A percentile compares a stretch with the other conserved stretches of the same genome.
Conservation (phyloP, 140 eudicot species). For the Anethum foeniculum region DNA sequence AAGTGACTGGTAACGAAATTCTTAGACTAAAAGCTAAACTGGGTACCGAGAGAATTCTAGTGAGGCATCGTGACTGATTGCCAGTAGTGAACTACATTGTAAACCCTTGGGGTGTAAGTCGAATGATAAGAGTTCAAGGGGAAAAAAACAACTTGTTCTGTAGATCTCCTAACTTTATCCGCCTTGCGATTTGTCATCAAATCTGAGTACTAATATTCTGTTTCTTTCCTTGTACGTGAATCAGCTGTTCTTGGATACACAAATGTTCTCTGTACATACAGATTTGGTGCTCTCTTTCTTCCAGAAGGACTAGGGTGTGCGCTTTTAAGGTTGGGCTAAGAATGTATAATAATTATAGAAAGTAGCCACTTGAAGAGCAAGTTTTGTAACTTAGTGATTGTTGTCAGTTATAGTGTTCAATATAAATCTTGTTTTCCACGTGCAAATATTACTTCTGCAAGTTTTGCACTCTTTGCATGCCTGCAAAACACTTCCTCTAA, state of each 20-base stretch:
- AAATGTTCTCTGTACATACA: conserved; percentile 96
- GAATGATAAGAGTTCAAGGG: not conserved
- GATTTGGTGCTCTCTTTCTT: conserved; percentile 88
- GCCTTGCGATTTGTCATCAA: not conserved
- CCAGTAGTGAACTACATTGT: not conserved
- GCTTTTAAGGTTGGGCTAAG: conserved; percentile 1
- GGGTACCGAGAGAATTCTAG: not conserved
- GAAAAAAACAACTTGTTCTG: not conserved
- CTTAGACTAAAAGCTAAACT: not conserved
- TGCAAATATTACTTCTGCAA: not conserved
- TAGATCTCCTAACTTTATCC: not conserved
- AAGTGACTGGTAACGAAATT: not conserved
- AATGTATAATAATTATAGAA: not conserved
- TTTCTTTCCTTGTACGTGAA: conserved; percentile 7
- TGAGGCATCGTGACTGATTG: not conserved
- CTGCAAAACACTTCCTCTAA: not conserved
- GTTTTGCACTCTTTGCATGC: not conserved
- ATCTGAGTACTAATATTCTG: conserved; percentile 1
- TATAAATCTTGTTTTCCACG: not conserved
- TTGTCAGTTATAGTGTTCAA: conserved; percentile 7
- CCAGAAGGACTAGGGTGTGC: conserved; percentile 60
- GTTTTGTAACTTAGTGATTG: conserved; percentile 4
- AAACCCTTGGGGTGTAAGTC: not conserved
- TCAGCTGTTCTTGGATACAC: conserved; percentile 91
- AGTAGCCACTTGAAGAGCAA: not conserved